Percentiles rank a stretch among this genome's conserved stretches.
Conservation (phyloP, 2,329 filamentous ascomycete species). For the Drechslerella dactyloides region DNA sequence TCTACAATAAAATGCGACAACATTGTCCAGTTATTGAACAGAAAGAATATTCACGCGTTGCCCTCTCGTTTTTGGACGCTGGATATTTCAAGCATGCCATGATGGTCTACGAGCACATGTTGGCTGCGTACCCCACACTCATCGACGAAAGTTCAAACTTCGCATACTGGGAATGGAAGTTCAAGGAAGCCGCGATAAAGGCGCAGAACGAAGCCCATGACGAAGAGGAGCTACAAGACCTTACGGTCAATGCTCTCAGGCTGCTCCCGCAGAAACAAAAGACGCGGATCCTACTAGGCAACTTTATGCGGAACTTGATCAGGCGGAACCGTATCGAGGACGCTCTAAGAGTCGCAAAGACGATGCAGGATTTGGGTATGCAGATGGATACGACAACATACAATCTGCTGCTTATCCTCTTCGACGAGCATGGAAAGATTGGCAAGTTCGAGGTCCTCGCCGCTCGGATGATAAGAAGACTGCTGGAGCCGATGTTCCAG, state of each 20-base stretch:
- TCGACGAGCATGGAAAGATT: conserved; percentile 41
- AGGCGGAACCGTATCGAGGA: conserved; percentile 34
- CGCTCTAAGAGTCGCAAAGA: conserved; percentile 28
- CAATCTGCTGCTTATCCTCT: conserved; percentile 42
- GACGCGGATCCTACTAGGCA: conserved; percentile 29
- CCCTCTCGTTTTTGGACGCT: conserved; percentile 41
- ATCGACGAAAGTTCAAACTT: conserved; percentile 40
- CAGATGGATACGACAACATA: conserved; percentile 48
- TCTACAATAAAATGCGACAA: conserved; percentile 35
- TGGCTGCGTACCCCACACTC: conserved; percentile 23
- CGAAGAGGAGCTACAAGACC: conserved; percentile 31
- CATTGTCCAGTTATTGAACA: conserved; percentile 30
- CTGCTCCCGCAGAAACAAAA: conserved; percentile 34
- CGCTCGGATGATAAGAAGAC: conserved; percentile 32
- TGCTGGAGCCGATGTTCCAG: conserved; percentile 36
- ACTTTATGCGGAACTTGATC: conserved; percentile 45
- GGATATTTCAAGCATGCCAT: conserved; percentile 33
- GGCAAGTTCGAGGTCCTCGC: conserved; percentile 35
- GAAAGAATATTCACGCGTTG: conserved; percentile 43
- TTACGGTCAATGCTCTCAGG: conserved; percentile 24
- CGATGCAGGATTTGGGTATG: conserved; percentile 32
- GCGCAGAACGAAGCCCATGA: conserved; percentile 18
- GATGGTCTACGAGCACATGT: conserved; percentile 36
- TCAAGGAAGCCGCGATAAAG: conserved; percentile 27
- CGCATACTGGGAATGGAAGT: conserved; percentile 42